phyloP scores from a whole-genome alignment of 106 monocot species.

The Vanilla planifolia region DNA sequence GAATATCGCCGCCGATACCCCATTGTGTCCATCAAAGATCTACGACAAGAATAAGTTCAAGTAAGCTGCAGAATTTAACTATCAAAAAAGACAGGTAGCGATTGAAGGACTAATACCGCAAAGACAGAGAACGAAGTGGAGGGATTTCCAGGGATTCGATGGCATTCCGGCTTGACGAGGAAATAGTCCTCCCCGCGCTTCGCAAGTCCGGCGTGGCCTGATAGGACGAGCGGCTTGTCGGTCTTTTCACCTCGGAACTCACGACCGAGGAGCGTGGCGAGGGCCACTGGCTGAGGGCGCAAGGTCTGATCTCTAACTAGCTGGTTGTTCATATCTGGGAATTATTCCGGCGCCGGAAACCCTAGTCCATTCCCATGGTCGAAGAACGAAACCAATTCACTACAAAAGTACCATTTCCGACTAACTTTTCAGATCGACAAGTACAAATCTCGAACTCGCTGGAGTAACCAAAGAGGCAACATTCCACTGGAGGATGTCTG shows the following conservation, averaged over 20 bases:
- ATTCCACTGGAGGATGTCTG: no score
- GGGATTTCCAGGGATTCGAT: slow-evolving; percentile 48
- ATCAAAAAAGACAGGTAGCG: background rate
- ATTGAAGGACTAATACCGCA: slow-evolving; percentile 38
- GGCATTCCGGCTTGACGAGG: slow-evolving; percentile 69
- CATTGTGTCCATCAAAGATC: slow-evolving; percentile 98
- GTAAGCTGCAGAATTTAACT: background rate
- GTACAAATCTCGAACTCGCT: no score
- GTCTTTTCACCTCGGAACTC: slow-evolving; percentile 62
- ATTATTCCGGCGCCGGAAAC: background rate
- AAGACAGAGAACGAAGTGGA: slow-evolving; percentile 87
- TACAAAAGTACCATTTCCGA: slow-evolving; percentile 3
- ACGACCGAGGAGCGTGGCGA: slow-evolving; percentile 85
- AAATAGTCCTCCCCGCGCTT: slow-evolving; percentile 92
- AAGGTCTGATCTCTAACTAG: slow-evolving; percentile 26
- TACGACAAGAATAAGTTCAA: slow-evolving; percentile 7
- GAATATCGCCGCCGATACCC: slow-evolving; percentile 85
- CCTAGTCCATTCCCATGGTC: slow-evolving; percentile 2
- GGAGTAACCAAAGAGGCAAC: no score
- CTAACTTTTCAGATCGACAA: no score
- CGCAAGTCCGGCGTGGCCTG: slow-evolving; percentile 70
- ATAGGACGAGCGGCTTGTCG: slow-evolving; percentile 49
- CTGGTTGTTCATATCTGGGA: slow-evolving; percentile 22
- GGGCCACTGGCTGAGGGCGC: slow-evolving; percentile 41
- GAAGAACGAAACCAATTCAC: background rate